phyloP scores from a whole-genome alignment of 1,139 yeast genomes.

The Lodderomyces parapsilosis region DNA sequence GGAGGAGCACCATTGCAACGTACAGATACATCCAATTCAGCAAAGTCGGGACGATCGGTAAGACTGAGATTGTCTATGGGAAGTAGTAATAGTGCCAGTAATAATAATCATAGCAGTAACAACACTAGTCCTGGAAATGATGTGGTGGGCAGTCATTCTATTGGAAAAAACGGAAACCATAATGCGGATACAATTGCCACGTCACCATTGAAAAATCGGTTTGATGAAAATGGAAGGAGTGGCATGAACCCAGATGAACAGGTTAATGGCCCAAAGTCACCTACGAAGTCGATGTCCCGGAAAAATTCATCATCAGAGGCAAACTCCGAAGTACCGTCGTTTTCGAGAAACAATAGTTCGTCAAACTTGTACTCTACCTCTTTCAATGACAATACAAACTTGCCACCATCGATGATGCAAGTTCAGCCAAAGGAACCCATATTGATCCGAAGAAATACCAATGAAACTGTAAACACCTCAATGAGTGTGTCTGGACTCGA shows the following conservation, averaged over 20 bases:
- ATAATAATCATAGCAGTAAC: constrained; percentile 14
- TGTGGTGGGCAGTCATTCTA: background rate
- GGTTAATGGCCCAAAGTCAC: constrained; percentile 17
- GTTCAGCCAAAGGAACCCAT: constrained; percentile 71
- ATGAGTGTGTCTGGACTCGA: constrained; percentile 13
- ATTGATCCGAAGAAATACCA: constrained; percentile 44
- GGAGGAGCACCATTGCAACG: constrained; percentile 40
- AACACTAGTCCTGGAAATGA: constrained; percentile 8
- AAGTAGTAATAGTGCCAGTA: constrained; percentile 10
- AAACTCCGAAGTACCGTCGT: constrained; percentile 10
- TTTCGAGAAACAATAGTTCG: constrained; percentile 14
- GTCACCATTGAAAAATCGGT: constrained; percentile 1
- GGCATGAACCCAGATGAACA: constrained; percentile 14
- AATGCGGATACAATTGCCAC: background rate
- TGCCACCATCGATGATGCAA: constrained; percentile 70
- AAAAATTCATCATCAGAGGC: constrained; percentile 30
- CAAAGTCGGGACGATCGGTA: constrained; percentile 49
- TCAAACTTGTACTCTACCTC: constrained; percentile 14
- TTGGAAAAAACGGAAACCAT: background rate
- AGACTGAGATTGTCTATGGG: constrained; percentile 41
- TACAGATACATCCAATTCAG: constrained; percentile 54
- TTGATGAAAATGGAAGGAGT: background rate
- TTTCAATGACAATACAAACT: constrained; percentile 18
- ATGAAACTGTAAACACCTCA: constrained; percentile 20
- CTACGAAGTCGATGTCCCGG: constrained; percentile 39